Conservation (phyloP, 2,329 filamentous ascomycete genomes). For the Colletotrichum orchidophilum region DNA sequence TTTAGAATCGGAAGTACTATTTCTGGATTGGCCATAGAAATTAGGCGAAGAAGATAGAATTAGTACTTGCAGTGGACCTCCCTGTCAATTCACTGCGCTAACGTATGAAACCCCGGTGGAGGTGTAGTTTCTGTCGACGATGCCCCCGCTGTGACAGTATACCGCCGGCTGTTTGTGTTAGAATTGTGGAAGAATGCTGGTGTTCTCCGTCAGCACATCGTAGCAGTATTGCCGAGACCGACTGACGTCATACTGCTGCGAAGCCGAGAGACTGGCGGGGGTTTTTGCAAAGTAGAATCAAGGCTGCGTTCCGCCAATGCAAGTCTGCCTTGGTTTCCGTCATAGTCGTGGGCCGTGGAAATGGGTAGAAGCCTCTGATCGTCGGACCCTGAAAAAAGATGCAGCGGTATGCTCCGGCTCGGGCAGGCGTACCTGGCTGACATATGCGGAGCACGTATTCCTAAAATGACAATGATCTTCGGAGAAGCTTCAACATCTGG, state of each 20-base stretch:
- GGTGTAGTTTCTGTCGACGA: background rate
- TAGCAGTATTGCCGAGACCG: background rate
- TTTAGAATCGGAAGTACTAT: too few relatives aligned
- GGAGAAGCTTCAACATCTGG: background rate
- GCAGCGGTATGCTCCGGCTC: too few relatives aligned
- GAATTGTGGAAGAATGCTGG: background rate
- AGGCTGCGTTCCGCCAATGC: background rate
- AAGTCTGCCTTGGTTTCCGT: conserved; percentile 8
- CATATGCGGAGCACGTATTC: background rate
- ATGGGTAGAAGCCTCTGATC: background rate
- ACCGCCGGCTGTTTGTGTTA: background rate
- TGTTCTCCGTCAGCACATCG: background rate
- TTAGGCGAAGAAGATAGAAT: too few relatives aligned
- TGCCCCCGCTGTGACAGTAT: background rate
- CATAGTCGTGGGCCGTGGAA: background rate
- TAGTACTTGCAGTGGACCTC: too few relatives aligned
- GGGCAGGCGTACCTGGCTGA: background rate
- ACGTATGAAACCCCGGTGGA: too few relatives aligned
- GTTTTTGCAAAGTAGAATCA: background rate
- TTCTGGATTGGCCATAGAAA: too few relatives aligned
- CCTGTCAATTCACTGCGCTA: too few relatives aligned
- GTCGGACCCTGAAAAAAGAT: background rate
- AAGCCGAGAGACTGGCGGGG: background rate
- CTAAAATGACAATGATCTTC: background rate
- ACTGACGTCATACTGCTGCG: background rate